Evolutionary conservation across 208 protist genomes (phyloP).

Genomic region (Jaenimonas drosophilae): DNA sequence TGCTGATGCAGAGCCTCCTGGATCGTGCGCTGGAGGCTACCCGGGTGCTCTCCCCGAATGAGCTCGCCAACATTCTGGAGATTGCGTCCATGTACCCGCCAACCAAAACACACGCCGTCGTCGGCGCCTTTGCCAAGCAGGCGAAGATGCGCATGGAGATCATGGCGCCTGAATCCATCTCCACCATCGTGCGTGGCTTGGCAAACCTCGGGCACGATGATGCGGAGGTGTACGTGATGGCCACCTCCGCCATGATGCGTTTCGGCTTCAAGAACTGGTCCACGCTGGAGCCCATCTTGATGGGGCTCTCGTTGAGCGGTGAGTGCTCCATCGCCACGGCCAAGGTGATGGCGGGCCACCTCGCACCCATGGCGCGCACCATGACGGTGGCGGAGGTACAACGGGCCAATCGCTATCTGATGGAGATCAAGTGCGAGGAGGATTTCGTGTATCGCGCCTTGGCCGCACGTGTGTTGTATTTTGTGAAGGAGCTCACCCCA

Average conservation of each 20-base stretch:
- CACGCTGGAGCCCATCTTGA: slow-evolving; percentile 61
- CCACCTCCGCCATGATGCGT: slow-evolving; percentile 51
- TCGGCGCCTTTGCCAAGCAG: slow-evolving; percentile 61
- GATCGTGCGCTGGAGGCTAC: slow-evolving; percentile 56
- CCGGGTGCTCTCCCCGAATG: slow-evolving; percentile 37
- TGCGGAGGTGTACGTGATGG: slow-evolving; percentile 55
- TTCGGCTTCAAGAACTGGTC: slow-evolving; percentile 74
- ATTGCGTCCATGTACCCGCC: slow-evolving; percentile 60
- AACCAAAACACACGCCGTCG: slow-evolving; percentile 46
- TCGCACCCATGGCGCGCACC: slow-evolving; percentile 55
- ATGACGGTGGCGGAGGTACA: slow-evolving; percentile 71
- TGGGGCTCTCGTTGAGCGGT: slow-evolving; percentile 45
- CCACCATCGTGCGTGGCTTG: slow-evolving; percentile 40
- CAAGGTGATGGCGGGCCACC: slow-evolving; percentile 50
- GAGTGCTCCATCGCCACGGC: slow-evolving; percentile 22
- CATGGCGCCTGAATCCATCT: slow-evolving; percentile 39
- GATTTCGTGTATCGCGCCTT: slow-evolving; percentile 74
- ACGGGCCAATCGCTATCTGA: slow-evolving; percentile 78
- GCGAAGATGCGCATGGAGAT: slow-evolving; percentile 60
- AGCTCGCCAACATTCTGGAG: slow-evolving; percentile 63
- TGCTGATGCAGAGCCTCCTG: slow-evolving; percentile 53
- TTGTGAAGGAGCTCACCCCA: slow-evolving; percentile 86
- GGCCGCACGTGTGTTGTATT: slow-evolving; percentile 63
- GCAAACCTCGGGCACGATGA: slow-evolving; percentile 71
- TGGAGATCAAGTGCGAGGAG: slow-evolving; percentile 63